Conservation (phyloP, 371 early-diverging fungal genomes). For the Rhizopus arrhizus region DNA sequence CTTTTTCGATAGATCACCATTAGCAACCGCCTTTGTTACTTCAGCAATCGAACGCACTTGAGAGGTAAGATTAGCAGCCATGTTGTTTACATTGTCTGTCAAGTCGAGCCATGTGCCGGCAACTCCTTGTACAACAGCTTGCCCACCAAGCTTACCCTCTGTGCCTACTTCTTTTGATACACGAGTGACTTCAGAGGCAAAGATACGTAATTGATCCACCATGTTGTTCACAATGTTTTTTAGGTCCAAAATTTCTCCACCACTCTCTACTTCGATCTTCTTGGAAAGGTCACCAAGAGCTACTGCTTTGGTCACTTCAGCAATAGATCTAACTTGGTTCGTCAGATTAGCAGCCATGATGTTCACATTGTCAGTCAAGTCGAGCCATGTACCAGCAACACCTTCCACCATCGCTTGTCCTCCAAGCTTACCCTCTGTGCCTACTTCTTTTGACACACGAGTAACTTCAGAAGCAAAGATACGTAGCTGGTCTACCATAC, state of each 20-base stretch:
- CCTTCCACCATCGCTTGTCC: conserved; percentile 34
- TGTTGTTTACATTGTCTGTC: conserved; percentile 40
- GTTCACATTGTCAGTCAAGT: conserved; percentile 52
- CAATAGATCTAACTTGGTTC: conserved; percentile 36
- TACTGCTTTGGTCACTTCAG: conserved; percentile 51
- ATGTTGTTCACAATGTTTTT: conserved; percentile 47
- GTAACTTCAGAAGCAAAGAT: conserved; percentile 54
- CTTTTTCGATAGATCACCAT: conserved; percentile 48
- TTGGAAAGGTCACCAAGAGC: conserved; percentile 41
- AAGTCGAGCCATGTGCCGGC: no score
- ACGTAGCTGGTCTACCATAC: conserved; percentile 54
- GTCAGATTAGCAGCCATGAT: conserved; percentile 54
- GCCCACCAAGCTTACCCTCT: no score
- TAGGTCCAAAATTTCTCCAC: conserved; percentile 23
- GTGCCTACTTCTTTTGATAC: no score
- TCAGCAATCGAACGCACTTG: conserved; percentile 56
- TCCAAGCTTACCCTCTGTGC: conserved; percentile 27
- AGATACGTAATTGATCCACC: conserved; percentile 49
- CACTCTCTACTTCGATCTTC: conserved; percentile 28
- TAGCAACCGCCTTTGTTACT: conserved; percentile 53
- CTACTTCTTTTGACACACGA: conserved; percentile 47
- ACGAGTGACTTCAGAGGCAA: conserved; percentile 18
- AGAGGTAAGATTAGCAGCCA: conserved; percentile 44
- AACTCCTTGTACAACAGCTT: no score
- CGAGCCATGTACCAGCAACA: conserved; percentile 53